Evolutionary conservation across 2,329 filamentous ascomycete genomes (phyloP), one percentile per base, ranked within the genome.

Genomic region (Stemphylium beticola): DNA sequence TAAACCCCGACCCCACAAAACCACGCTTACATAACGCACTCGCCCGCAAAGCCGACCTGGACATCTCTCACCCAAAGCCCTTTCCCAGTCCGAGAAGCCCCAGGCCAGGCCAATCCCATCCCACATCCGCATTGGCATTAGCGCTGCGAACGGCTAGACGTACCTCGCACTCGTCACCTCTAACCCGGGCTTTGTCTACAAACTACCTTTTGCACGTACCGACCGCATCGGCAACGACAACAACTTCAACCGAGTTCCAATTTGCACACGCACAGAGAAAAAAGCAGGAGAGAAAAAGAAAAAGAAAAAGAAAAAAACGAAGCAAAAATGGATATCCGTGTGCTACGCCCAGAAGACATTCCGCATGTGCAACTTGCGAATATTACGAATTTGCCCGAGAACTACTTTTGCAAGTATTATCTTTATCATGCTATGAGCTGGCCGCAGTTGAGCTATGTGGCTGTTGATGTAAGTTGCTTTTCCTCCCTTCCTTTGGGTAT

Each of bases 401-500:
- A 99, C 83, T 99, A 99, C 85, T 98, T 98, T 77, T 91, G 96
- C 79, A 99, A 99, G 85, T 99, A 99, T 84, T 99, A 99, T 82
- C 87, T 99, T 72, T 99, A 99, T 85, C 95, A 99, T 79, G 93
- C 93, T 14, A 87, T 98, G 65, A 96, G 92, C 68, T 99, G 95
- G 95, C 95, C 95, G 40, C 93, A 98, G 79, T 87, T 99, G 63
- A 93, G 89, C 78, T 98, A 93, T 78, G 93, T 99, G 53, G 95
- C 95, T 66, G 92, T 99, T 68, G 93, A 98, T 77, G 80, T 82
- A 64, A 70, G 78, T 75, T 37, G 45, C 20, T 33, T 34, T 0
- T 24, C n/a, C 24, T 38, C 39, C 10, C 15, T 15, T 38, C 4
- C 34, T 44, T 34, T 31, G 17, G 42, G 14, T 2, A 22, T 39